Percentiles rank a stretch among this genome's conserved stretches.
Conservation (phyloP, 345 rosid species). For the Citrus cavaleriei region DNA sequence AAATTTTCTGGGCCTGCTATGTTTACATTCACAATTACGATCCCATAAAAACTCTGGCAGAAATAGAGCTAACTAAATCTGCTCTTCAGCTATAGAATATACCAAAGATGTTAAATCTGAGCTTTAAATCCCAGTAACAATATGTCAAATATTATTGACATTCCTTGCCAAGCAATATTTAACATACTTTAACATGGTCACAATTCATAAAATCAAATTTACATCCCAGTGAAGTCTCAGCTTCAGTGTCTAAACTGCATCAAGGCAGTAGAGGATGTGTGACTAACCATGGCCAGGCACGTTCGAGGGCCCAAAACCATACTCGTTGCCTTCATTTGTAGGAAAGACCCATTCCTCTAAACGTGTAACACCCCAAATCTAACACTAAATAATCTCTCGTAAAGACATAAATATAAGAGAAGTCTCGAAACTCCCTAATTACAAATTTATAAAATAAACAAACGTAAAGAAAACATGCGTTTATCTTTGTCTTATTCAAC, state of each 20-base stretch:
- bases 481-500: no score
- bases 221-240: background rate
- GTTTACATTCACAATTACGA: no score
- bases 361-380: no score
- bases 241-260: background rate
- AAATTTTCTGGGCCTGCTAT: no score
- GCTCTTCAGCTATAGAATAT: background rate
- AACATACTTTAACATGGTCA: background rate
- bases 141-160: background rate
- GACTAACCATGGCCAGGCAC: background rate
- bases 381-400: no score
- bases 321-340: background rate
- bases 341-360: background rate
- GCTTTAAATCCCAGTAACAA: background rate
- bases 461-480: no score
- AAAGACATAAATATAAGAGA: no score
- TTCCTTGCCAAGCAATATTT: background rate
- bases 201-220: background rate
- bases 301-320: background rate
- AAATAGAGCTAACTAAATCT: background rate
- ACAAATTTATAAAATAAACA: no score
- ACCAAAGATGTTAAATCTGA: background rate
- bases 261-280: background rate
- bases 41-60: background rate
- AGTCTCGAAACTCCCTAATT: no score